These are phyloP conservation scores for Aquilaria malaccensis DNA, from an alignment of 345 rosid genomes.

Conservation along the genomic window DNA sequence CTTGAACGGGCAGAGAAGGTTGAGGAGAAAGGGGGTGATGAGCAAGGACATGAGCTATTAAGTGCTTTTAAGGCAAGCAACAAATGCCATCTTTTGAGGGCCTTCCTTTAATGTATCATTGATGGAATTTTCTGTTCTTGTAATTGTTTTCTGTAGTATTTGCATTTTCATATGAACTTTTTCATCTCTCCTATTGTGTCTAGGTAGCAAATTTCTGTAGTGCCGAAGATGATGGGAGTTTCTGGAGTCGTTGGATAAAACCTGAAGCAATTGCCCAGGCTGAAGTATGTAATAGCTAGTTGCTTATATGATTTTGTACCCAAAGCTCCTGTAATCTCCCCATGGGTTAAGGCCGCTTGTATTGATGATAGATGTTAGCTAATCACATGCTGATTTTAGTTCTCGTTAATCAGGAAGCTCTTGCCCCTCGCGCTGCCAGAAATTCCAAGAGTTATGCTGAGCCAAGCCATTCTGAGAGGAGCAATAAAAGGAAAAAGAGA, in stretches of 20 bases:
- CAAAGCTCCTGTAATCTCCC: neutral
- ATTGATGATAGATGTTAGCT: neutral
- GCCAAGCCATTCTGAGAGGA: constrained; percentile 58
- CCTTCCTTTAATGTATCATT: neutral
- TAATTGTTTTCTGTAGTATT: neutral
- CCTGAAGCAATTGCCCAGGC: constrained; percentile 87
- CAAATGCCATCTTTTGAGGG: neutral
- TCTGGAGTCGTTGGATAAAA: constrained; percentile 99
- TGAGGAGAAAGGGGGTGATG: constrained; percentile 66
- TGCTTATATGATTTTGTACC: constrained; percentile 14
- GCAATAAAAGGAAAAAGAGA: constrained; percentile 86
- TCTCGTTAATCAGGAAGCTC: constrained; percentile 53
- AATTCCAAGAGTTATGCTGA: constrained; percentile 90
- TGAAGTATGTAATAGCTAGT: constrained; percentile 46
- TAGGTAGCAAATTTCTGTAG: constrained; percentile 92
- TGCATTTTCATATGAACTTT: neutral
- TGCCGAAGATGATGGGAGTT: constrained; percentile 86
- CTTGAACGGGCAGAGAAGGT: constrained; percentile 98
- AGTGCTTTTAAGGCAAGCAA: constrained; percentile 91
- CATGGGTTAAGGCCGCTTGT: neutral
- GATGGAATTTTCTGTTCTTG: neutral
- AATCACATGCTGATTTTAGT: constrained; percentile 8
- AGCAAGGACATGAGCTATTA: constrained; percentile 71
- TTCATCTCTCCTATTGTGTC: constrained; percentile 16
- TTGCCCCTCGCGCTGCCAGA: constrained; percentile 97